Percentiles rank a stretch among this genome's conserved stretches.
Conservation (phyloP, 495 filamentous ascomycete species). For the Aspergillus ellipticus region DNA sequence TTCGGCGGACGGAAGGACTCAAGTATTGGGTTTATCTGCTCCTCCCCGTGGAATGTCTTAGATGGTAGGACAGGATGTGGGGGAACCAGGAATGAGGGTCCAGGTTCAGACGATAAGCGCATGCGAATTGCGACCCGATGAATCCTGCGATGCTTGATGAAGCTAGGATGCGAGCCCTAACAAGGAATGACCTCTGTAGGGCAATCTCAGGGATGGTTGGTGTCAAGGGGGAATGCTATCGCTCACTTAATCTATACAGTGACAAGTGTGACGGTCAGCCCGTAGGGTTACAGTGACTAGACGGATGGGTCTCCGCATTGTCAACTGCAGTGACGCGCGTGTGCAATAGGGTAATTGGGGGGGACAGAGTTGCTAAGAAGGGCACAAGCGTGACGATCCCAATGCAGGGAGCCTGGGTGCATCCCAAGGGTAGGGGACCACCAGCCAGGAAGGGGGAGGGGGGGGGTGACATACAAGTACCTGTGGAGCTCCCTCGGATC, state of each 20-base stretch:
- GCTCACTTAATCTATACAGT: constrained; percentile 12
- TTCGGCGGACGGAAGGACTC: constrained; percentile 1
- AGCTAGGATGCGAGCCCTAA: constrained; percentile 1
- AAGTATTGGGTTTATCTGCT: constrained; percentile 3
- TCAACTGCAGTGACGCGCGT: constrained; percentile 33
- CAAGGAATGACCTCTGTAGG: background rate
- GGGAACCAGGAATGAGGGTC: background rate
- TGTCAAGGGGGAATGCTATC: background rate
- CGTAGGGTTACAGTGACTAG: constrained; percentile 9
- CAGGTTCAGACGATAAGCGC: background rate
- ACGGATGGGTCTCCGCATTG: background rate
- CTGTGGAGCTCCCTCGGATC: constrained; percentile 11
- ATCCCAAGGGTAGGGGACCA: constrained; percentile 1
- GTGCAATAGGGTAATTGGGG: constrained; percentile 25
- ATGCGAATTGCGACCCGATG: background rate
- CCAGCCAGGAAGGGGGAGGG: constrained; percentile 3
- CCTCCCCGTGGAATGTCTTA: constrained; percentile 1
- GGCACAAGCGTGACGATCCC: constrained; percentile 24
- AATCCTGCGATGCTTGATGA: background rate
- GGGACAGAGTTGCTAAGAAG: constrained; percentile 13
- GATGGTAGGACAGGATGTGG: constrained; percentile 4
- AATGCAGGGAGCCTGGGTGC: constrained; percentile 27
- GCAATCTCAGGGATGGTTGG: background rate
- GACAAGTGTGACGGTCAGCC: constrained; percentile 13
- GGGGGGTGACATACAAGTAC: constrained; percentile 1